Evolutionary conservation across 495 filamentous ascomycete genomes (phyloP).

Genomic region (Trichoderma virens): DNA sequence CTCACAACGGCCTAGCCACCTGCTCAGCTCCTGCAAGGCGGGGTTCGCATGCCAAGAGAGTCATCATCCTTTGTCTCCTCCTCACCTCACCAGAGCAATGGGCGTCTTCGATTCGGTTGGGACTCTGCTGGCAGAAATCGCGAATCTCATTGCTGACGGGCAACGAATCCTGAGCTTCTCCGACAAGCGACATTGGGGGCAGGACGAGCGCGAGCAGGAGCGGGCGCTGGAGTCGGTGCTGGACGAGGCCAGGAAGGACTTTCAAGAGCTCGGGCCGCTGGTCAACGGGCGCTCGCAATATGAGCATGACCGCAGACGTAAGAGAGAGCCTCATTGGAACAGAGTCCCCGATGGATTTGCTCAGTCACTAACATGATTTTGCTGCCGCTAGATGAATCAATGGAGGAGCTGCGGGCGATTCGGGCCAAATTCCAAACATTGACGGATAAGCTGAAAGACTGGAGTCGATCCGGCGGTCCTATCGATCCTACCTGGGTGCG

Average conservation of each 20-base stretch:
- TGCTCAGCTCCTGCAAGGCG: neutral
- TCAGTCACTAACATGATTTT: neutral
- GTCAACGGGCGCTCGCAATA: constrained; percentile 42
- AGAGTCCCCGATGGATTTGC: neutral
- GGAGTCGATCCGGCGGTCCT: constrained; percentile 35
- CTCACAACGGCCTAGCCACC: neutral
- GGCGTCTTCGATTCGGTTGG: constrained; percentile 37
- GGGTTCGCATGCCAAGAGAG: constrained; percentile 2
- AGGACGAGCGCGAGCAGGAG: constrained; percentile 42
- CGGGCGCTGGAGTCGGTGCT: constrained; percentile 38
- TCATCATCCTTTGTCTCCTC: neutral
- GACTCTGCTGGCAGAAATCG: constrained; percentile 39
- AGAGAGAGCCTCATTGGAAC: constrained; percentile 3
- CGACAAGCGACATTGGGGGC: constrained; percentile 42
- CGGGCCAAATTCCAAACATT: constrained; percentile 30
- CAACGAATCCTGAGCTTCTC: constrained; percentile 41
- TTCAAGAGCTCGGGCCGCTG: constrained; percentile 38
- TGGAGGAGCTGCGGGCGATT: constrained; percentile 33
- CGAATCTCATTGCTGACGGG: constrained; percentile 33
- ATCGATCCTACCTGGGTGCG: constrained; percentile 38
- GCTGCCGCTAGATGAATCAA: constrained; percentile 29
- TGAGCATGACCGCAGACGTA: constrained; percentile 39
- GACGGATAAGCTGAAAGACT: constrained; percentile 33
- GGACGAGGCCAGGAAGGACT: constrained; percentile 45
- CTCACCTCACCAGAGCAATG: neutral